These are phyloP conservation scores for Sarcodon aspratus DNA, from an alignment of 768 basidiomycete genomes.

Conservation along the genomic window DNA sequence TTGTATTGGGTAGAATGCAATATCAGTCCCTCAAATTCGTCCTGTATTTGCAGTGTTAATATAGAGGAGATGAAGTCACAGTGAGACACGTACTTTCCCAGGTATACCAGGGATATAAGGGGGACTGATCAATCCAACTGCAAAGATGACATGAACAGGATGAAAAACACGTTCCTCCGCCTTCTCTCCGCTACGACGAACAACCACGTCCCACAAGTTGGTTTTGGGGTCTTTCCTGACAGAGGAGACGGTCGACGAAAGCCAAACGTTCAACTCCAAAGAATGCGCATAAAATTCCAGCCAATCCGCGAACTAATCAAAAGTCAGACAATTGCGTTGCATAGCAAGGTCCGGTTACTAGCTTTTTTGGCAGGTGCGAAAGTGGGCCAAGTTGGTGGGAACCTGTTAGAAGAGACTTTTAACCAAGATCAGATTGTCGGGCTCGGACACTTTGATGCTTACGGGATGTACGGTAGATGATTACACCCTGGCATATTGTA, in stretches of 20 bases:
- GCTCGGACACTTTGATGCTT: constrained; percentile 12
- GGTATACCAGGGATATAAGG: constrained; percentile 24
- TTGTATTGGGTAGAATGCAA: constrained; percentile 49
- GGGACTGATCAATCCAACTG: constrained; percentile 16
- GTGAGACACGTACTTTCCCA: constrained; percentile 11
- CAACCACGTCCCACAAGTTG: constrained; percentile 17
- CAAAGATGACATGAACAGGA: constrained; percentile 23
- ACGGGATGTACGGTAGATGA: constrained; percentile 46
- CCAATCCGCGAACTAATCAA: constrained; percentile 47
- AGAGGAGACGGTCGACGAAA: constrained; percentile 21
- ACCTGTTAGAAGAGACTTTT: too few relatives aligned
- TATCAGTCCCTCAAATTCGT: constrained; percentile 50
- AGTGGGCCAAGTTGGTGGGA: constrained; percentile 15
- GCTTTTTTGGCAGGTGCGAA: constrained; percentile 44
- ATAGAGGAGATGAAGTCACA: too few relatives aligned
- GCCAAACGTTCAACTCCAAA: constrained; percentile 58
- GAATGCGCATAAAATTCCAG: constrained; percentile 50
- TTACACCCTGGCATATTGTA: constrained; percentile 26
- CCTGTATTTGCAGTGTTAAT: constrained; percentile 16
- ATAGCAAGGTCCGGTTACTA: background rate
- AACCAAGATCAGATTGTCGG: background rate
- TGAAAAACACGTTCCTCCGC: constrained; percentile 12
- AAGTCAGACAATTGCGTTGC: background rate
- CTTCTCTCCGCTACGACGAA: constrained; percentile 23
- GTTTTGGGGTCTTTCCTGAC: constrained; percentile 9